Conservation (phyloP, 208 protist genomes). For the Acanthamoeba sp. region DNA sequence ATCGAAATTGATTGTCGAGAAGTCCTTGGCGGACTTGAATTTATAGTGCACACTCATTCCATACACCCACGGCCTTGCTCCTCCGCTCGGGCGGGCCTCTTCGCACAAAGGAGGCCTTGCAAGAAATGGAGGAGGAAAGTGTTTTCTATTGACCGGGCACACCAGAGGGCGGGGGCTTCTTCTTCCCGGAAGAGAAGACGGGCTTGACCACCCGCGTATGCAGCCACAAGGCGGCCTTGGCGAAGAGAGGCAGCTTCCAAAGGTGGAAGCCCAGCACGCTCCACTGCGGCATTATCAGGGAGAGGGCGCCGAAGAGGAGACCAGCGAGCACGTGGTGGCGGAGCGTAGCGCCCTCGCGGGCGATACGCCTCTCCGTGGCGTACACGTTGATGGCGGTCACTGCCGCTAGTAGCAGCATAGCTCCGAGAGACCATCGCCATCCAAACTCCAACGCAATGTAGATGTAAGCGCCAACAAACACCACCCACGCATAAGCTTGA, state of each 20-base stretch:
- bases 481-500: neutral
- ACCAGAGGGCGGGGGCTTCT: too few relatives aligned
- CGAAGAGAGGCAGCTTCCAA: neutral
- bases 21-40: conserved; percentile 86
- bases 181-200: neutral
- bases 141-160: too few relatives aligned
- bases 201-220: neutral
- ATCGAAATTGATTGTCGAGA: conserved; percentile 82
- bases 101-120: too few relatives aligned
- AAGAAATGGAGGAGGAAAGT: too few relatives aligned
- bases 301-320: neutral
- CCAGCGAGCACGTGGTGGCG: neutral
- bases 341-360: neutral
- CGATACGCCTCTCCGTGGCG: neutral
- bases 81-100: too few relatives aligned
- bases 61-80: too few relatives aligned
- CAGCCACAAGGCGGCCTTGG: neutral
- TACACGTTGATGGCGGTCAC: neutral
- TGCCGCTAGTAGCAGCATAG: neutral
- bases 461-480: neutral
- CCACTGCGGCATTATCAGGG: neutral
- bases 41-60: conserved; percentile 71
- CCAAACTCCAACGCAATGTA: neutral
- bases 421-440: neutral
- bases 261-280: neutral